Percentiles rank a stretch among this genome's conserved stretches.
Conservation (phyloP, 2,329 filamentous ascomycete genomes). For the Beauveria rudraprayagi region DNA sequence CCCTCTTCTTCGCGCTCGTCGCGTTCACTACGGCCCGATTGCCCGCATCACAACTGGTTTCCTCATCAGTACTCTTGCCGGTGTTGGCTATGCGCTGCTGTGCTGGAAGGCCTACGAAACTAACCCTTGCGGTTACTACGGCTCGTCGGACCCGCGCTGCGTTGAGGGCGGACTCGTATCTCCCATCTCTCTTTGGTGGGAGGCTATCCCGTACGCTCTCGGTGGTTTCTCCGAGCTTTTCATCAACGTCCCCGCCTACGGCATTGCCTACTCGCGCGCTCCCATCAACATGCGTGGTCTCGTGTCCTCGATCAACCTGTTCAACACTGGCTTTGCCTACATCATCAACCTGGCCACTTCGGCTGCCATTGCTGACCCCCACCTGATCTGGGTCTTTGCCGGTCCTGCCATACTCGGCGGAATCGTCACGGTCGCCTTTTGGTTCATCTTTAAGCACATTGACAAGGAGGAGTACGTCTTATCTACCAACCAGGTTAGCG, state of each 20-base stretch:
- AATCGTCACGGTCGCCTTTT: conserved; percentile 34
- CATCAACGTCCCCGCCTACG: conserved; percentile 32
- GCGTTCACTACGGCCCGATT: conserved; percentile 51
- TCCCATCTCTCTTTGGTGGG: conserved; percentile 20
- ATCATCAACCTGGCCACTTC: conserved; percentile 36
- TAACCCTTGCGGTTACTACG: conserved; percentile 35
- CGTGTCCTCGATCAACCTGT: conserved; percentile 41
- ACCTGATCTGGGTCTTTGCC: conserved; percentile 42
- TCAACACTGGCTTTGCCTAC: conserved; percentile 38
- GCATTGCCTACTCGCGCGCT: conserved; percentile 43
- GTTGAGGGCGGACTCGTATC: conserved; percentile 18
- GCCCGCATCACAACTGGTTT: conserved; percentile 52
- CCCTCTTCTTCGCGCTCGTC: conserved; percentile 41
- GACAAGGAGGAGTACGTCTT: conserved; percentile 20
- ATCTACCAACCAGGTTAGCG: conserved; percentile 17
- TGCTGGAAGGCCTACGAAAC: conserved; percentile 52
- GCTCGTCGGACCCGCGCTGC: conserved; percentile 17
- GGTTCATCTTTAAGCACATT: conserved; percentile 16
- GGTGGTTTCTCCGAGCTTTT: conserved; percentile 24
- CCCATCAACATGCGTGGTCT: conserved; percentile 44
- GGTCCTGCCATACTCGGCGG: conserved; percentile 38
- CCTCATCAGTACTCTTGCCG: conserved; percentile 37
- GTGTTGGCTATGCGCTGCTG: conserved; percentile 47
- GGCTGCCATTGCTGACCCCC: conserved; percentile 38
- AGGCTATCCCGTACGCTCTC: conserved; percentile 18